Base-by-base conservation (phyloP, 2,329 filamentous ascomycete species). In the Neonectria hederae region DNA sequence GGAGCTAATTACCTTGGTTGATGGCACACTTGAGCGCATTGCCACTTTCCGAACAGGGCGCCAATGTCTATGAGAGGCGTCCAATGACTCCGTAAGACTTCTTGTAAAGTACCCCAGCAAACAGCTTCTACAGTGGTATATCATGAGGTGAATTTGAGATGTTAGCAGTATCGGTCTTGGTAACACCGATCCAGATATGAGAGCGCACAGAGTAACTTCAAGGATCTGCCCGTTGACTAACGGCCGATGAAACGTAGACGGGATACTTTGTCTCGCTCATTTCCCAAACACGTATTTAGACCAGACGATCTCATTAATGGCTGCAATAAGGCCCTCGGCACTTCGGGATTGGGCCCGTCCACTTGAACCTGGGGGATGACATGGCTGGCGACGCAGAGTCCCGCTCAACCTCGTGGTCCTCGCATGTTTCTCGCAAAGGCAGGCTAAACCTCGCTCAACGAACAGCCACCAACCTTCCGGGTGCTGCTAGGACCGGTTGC, bases 391-490 rank as follows among this genome's bases (percentile, higher is more conserved):
- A 56, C 53, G 35, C 28, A 40, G 28, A 17, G 53, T 26, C 32
- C 60, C 57, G 55, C 35, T 46, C 67, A 32, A 59, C 46, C 52
- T 66, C 58, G 52, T 61, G 35, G 49, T 45, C 58, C 40, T 65
- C 65, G 67, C 69, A 67, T 54, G 65, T 54, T 67, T 62, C 24
- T 55, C 48, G 30, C 54, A 48, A 51, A 62, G 32, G 17, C 17
- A 56, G 58, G 55, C 45, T 66, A 52, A 58, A 59, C 6, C 46
- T 48, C 45, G 45, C 45, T 30, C 21, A 24, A n/a, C 8, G 17
- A 14, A 48, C 63, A 69, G 57, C 61, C 65, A 61, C 54, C 48
- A 45, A 24, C 26, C 8, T 40, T 71, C 54, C 32, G 21, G 4
- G 32, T 30, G 22, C 32, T 28, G 14, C 19, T 42, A 54, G 19